These are phyloP conservation scores for Coemansia sp. DNA, from an alignment of 192 early-diverging fungal species.

Conservation along the genomic window DNA sequence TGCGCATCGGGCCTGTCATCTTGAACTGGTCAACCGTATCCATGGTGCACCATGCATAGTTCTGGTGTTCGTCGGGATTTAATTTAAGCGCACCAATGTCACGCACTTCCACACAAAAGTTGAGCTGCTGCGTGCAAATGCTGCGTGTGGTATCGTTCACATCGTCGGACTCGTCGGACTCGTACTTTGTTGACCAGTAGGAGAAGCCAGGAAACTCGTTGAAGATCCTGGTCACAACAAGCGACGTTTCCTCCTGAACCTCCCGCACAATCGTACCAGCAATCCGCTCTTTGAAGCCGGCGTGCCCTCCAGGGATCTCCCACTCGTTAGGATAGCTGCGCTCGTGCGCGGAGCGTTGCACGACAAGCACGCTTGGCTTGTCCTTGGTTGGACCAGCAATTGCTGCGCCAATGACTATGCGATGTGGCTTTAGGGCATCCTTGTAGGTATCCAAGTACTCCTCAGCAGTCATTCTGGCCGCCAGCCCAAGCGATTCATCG, in stretches of 20 bases:
- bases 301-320: conserved; percentile 52
- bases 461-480: conserved; percentile 13
- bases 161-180: conserved; percentile 18
- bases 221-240: conserved; percentile 25
- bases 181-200: conserved; percentile 37
- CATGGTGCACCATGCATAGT: conserved; percentile 32
- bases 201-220: conserved; percentile 38
- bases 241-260: conserved; percentile 44
- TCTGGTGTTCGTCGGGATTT: conserved; percentile 41
- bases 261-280: conserved; percentile 40
- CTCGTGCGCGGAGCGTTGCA: conserved; percentile 45
- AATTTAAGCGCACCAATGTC: conserved; percentile 6
- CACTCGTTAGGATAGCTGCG: conserved; percentile 48
- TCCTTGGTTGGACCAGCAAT: conserved; percentile 10
- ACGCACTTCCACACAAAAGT: conserved; percentile 34
- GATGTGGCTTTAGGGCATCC: conserved; percentile 20
- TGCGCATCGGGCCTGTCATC: conserved; percentile 36
- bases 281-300: conserved; percentile 43
- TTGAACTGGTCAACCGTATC: conserved; percentile 31
- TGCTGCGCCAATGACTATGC: conserved; percentile 44
- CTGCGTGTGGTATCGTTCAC: not conserved
- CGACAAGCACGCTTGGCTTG: conserved; percentile 28
- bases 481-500: not conserved
- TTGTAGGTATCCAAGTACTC: conserved; percentile 9
- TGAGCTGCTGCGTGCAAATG: conserved; percentile 41